Base-by-base conservation (phyloP, 352 stramenopile genomes). In the Phytophthora nicotianae region DNA sequence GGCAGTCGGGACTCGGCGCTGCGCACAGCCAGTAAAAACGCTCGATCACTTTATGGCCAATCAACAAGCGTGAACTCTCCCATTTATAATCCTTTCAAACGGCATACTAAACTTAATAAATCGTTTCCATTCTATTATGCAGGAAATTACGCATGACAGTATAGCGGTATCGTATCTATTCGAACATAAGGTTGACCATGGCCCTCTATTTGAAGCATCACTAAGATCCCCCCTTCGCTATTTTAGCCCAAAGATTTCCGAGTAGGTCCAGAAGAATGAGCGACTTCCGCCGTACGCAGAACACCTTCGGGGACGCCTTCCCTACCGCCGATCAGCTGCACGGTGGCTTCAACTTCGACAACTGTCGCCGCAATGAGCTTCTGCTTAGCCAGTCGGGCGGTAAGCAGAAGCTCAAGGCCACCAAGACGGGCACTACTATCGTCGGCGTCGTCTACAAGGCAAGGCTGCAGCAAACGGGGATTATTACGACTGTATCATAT, bases 401-500 rank as follows among this genome's bases (percentile, higher is more conserved):
- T 59, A 76, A 65, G 47, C 75, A 81, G 47, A 81, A 80, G 68
- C 74, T 88, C 58, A 94, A 91, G 74, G 77, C 70, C 56, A 90
- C 67, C 62, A 99, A 99, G 83, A 99, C 97, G 2, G 96, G 97
- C 43, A 99, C 97, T 9, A 99, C 96, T 50, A 99, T 99, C 72
- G 83, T 94, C 46, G 97, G 95, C 58, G 81, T 98, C 49, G 88
- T 99, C n/a, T 99, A 94, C 84, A 97, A 98, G 73, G 65, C 40
- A 55, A 35, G n/a, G 50, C 29, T 14, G 23, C 24, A 40, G 62
- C 79, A 20, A 42, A 9, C 6, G 33, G 17, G n/a, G 26, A 50
- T 23, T 33, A 21, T 46, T 17, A n/a, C 17, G 16, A n/a, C 5
- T 26, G 10, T 51, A 16, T 24, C 9, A 35, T 42, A 42, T 9